Conservation (phyloP, 2,329 filamentous ascomycete species). For the Thielaviopsis ethacetica region DNA sequence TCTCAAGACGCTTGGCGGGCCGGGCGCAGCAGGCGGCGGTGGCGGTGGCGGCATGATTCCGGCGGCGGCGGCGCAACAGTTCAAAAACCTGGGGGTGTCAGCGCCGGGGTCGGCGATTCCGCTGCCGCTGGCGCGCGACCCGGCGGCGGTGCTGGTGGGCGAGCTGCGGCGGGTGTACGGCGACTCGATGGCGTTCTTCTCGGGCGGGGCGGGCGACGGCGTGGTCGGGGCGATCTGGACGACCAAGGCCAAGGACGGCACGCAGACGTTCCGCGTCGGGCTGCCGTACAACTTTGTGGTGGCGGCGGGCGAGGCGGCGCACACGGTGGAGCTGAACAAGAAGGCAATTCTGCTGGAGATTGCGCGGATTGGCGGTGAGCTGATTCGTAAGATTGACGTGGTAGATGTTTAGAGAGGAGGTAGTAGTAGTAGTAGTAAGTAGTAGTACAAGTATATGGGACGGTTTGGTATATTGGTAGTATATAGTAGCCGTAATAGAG, state of each 20-base stretch:
- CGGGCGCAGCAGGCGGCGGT: constrained; percentile 19
- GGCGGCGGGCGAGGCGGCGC: constrained; percentile 23
- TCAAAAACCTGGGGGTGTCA: constrained; percentile 46
- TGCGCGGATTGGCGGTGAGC: constrained; percentile 45
- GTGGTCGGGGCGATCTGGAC: constrained; percentile 44
- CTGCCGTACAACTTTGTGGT: constrained; percentile 42
- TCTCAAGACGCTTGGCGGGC: constrained; percentile 21
- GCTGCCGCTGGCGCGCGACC: constrained; percentile 45
- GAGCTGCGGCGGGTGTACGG: constrained; percentile 54
- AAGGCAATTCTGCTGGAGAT: constrained; percentile 57
- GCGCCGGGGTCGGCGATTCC: constrained; percentile 7
- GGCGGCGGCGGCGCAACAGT: constrained; percentile 25
- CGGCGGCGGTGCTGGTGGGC: constrained; percentile 43
- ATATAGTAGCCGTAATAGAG: no score
- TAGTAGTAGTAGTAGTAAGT: background rate
- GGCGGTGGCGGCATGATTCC: constrained; percentile 22
- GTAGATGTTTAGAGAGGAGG: constrained; percentile 13
- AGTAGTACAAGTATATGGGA: no score
- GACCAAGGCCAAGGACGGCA: constrained; percentile 27
- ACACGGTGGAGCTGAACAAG: constrained; percentile 47
- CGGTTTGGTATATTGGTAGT: no score
- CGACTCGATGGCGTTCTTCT: constrained; percentile 64
- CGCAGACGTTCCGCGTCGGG: constrained; percentile 51
- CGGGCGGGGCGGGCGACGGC: constrained; percentile 40
- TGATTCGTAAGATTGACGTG: constrained; percentile 52